Evolutionary conservation across 176 grass and related monocot species (phyloP).

Genomic region (Avena insularis): DNA sequence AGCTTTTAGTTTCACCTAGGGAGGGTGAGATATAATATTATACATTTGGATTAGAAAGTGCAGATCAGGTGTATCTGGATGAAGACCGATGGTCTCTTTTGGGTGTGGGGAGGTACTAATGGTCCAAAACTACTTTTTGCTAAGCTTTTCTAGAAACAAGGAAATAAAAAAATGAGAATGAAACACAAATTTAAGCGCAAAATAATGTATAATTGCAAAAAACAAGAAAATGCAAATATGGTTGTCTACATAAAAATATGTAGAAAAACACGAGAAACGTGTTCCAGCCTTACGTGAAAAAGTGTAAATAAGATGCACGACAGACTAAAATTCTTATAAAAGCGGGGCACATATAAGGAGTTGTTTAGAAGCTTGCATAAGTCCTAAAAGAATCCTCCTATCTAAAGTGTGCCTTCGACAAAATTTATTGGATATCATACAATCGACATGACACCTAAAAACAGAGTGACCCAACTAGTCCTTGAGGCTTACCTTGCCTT

Average conservation of each 20-base stretch:
- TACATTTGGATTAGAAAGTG: not conserved
- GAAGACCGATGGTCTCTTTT: not conserved
- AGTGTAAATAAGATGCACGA: no score
- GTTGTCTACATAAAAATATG: not conserved
- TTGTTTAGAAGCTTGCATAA: not conserved
- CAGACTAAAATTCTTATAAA: no score
- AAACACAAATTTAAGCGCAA: not conserved
- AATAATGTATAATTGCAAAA: no score
- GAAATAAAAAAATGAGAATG: not conserved
- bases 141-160: not conserved
- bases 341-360: no score
- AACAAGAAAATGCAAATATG: not conserved
- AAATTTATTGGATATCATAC: not conserved
- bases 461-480: no score
- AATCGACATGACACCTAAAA: no score
- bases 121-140: not conserved
- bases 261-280: not conserved
- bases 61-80: constrained; percentile 2
- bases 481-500: no score
- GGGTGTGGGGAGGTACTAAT: not conserved
- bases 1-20: not conserved
- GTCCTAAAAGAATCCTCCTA: not conserved
- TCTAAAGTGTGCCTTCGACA: not conserved
- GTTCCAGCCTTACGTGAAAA: not conserved
- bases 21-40: not conserved